phyloP scores from a whole-genome alignment of 2,329 filamentous ascomycete species.

The Phaeosphaeriaceae sp. region DNA sequence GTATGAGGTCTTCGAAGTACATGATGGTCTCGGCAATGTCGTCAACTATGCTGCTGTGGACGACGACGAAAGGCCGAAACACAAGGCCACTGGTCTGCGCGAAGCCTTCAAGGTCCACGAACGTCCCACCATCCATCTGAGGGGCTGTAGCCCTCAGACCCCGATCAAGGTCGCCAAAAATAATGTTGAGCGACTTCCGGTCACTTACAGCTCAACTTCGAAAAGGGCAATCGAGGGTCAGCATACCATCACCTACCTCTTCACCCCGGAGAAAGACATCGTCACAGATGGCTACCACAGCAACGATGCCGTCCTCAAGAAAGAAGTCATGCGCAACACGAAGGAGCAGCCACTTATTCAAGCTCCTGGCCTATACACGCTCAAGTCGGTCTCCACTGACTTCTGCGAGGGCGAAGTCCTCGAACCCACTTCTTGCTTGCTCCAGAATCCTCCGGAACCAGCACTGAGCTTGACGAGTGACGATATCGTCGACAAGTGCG shows the following conservation, averaged over 20 bases:
- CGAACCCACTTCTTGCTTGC: slow-evolving; percentile 90
- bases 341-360: slow-evolving; percentile 72
- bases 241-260: slow-evolving; percentile 80
- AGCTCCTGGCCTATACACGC: slow-evolving; percentile 83
- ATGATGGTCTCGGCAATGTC: slow-evolving; percentile 87
- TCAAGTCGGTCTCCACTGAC: slow-evolving; percentile 79
- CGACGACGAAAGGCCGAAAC: slow-evolving; percentile 69
- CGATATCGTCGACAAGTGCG: slow-evolving; percentile 92
- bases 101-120: slow-evolving; percentile 88
- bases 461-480: slow-evolving; percentile 75
- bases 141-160: slow-evolving; percentile 78
- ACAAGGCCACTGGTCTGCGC: slow-evolving; percentile 68
- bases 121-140: slow-evolving; percentile 75
- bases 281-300: slow-evolving; percentile 72
- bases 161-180: slow-evolving; percentile 86
- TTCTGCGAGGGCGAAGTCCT: slow-evolving; percentile 87
- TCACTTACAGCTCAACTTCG: slow-evolving; percentile 70
- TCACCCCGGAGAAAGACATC: slow-evolving; percentile 75
- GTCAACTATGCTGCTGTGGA: slow-evolving; percentile 73
- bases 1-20: slow-evolving; percentile 90
- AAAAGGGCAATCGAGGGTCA: slow-evolving; percentile 66
- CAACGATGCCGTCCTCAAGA: slow-evolving; percentile 63
- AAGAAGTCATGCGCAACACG: slow-evolving; percentile 66
- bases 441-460: slow-evolving; percentile 91
- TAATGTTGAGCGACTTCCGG: slow-evolving; percentile 69